Evolutionary conservation across 345 rosid genomes (phyloP), one percentile per base, ranked within the genome.

Genomic region (Angophora floribunda): DNA sequence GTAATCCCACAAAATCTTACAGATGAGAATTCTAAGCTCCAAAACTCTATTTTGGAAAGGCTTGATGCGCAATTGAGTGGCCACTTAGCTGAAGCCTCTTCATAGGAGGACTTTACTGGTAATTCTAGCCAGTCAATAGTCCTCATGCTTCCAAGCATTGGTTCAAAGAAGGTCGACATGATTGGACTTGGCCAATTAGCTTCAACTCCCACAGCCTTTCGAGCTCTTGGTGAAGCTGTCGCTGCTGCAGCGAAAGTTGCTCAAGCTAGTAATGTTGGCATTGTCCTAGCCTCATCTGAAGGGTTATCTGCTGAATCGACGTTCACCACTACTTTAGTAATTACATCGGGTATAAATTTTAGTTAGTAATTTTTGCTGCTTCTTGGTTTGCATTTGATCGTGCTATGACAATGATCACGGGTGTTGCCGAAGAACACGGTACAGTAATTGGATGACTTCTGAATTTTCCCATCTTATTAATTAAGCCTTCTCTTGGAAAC

Each of bases 81-180:
- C 89, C 94, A 95, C 51, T 90, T 98, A 28, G 92, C 93, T 86
- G 95, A 96, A 85, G 97, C 94, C 51, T 92, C 99, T 6, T 91
- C 95, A 0, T 98, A 98, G 93, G 99, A 98, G 90, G 99, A 96
- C 89, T 98, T 98, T 85, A 85, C 94, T 2, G 99, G 98, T 6
- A 98, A 97, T 93, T 86, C 93, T 2, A 96, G 99, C 26, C 98
- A 97, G 85, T 94, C 98, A 6, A 70, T 92, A 13, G 95, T 96
- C 91, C 97, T 95, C 55, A 94, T 98, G 87, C 94, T 97, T 89
- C 93, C 96, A 0, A 96, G 98, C 89, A 89, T 93, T 30, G 94
- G 95, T 36, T 91, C 96, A 16, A 98, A 98, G 92, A 96, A 98
- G 92, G 92, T 98, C 85, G 95, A 96, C 87, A 95, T 98, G 93